Percentiles rank a stretch among this genome's conserved stretches.
Evolutionary conservation across 371 early-diverging fungal species (phyloP).

Genomic region (Actinomortierella ambigua): DNA sequence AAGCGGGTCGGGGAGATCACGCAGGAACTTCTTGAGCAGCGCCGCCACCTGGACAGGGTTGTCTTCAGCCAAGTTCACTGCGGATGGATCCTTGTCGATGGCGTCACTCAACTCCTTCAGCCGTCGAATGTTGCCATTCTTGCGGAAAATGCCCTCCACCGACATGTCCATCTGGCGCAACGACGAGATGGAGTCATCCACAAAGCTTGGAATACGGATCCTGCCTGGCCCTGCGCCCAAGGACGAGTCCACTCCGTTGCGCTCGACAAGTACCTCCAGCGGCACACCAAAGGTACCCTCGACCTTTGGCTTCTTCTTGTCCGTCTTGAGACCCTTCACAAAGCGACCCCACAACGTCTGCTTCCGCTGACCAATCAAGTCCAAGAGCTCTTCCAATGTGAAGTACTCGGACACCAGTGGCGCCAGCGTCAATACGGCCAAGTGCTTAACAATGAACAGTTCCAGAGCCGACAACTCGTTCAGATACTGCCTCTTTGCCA

Average conservation of each 20-base stretch:
- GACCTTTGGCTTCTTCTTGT: slow-evolving; percentile 70
- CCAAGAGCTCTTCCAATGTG: slow-evolving; percentile 71
- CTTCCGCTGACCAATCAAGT: slow-evolving; percentile 75
- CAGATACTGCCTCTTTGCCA: slow-evolving; percentile 64
- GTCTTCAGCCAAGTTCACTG: slow-evolving; percentile 73
- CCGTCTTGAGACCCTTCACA: slow-evolving; percentile 65
- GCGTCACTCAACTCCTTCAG: slow-evolving; percentile 78
- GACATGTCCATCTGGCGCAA: slow-evolving; percentile 86
- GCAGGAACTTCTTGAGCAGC: slow-evolving; percentile 89
- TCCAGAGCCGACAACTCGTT: slow-evolving; percentile 86
- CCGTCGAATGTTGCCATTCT: slow-evolving; percentile 94
- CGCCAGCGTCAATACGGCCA: slow-evolving; percentile 80
- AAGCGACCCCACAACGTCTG: slow-evolving; percentile 76
- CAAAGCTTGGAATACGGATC: slow-evolving; percentile 83
- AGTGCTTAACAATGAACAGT: slow-evolving; percentile 83
- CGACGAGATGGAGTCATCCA: slow-evolving; percentile 80
- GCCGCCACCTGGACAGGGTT: slow-evolving; percentile 93
- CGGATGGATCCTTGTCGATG: slow-evolving; percentile 70
- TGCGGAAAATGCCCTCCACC: slow-evolving; percentile 95
- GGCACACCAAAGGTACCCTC: slow-evolving; percentile 92
- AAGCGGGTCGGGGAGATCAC: slow-evolving; percentile 96
- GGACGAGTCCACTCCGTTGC: slow-evolving; percentile 82
- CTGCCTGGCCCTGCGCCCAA: slow-evolving; percentile 80
- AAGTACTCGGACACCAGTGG: slow-evolving; percentile 71
- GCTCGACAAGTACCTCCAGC: slow-evolving; percentile 83